Conservation (phyloP, 345 rosid genomes). For the Garcia nutans region DNA sequence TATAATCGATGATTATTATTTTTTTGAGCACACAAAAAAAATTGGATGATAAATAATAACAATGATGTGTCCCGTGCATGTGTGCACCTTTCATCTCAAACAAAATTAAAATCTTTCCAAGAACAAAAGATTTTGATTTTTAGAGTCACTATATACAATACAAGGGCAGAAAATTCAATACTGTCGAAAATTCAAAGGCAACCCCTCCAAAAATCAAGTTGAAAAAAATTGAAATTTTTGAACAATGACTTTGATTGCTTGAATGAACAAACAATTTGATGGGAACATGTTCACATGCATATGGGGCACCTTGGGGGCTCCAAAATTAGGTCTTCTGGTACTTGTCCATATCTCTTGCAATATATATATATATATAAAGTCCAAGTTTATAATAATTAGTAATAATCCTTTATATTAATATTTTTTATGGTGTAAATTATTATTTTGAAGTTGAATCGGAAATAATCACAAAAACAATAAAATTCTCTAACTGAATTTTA, state of each 20-base stretch:
- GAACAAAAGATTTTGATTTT: not conserved
- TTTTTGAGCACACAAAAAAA: too few relatives aligned
- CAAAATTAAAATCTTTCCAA: not conserved
- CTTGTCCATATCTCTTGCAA: slow-evolving; percentile 30
- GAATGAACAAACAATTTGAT: slow-evolving; percentile 23
- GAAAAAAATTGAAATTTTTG: not conserved
- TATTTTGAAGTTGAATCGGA: too few relatives aligned
- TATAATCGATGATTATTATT: not conserved
- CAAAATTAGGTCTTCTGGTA: slow-evolving; percentile 38
- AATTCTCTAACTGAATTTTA: too few relatives aligned
- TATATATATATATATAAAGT: too few relatives aligned
- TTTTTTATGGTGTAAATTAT: too few relatives aligned
- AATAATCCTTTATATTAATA: too few relatives aligned
- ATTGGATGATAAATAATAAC: not conserved
- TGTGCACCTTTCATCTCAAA: not conserved
- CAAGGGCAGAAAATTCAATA: not conserved
- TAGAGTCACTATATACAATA: not conserved
- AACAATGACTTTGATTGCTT: slow-evolving; percentile 5
- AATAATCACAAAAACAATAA: too few relatives aligned
- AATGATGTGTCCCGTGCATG: not conserved
- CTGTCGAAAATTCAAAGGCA: not conserved
- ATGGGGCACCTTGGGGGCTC: slow-evolving; percentile 39
- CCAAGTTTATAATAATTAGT: too few relatives aligned
- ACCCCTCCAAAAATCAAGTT: not conserved
- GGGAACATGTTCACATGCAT: slow-evolving; percentile 43